These are phyloP conservation scores for Trichosanthes truncata DNA, from an alignment of 306 rosid genomes.

Conservation along the genomic window DNA sequence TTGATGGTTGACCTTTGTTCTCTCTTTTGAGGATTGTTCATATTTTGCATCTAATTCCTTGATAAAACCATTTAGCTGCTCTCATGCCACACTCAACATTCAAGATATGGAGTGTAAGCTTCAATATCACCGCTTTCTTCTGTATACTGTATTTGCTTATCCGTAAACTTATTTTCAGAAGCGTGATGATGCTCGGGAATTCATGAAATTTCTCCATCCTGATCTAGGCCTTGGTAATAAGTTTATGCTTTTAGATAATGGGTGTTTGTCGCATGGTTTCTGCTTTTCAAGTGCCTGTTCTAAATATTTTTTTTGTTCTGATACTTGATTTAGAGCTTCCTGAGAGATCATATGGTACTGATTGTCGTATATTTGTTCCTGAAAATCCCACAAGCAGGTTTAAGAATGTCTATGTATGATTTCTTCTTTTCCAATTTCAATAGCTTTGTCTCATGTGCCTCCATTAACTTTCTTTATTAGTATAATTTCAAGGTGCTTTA, in stretches of 20 bases:
- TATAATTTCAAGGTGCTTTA: conserved; percentile 1
- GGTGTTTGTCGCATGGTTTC: neutral
- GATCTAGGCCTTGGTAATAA: conserved; percentile 91
- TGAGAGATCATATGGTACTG: conserved; percentile 93
- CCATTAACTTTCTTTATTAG: neutral
- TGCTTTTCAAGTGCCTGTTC: neutral
- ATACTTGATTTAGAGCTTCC: conserved; percentile 68
- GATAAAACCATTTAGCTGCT: neutral
- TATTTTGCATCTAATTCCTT: neutral
- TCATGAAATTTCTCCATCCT: conserved; percentile 96
- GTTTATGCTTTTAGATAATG: neutral
- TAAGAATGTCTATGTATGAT: conserved; percentile 99
- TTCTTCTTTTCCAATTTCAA: conserved; percentile 34
- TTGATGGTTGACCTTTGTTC: neutral
- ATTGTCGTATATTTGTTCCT: conserved; percentile 82
- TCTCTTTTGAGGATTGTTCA: neutral
- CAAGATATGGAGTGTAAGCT: neutral
- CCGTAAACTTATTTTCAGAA: conserved; percentile 34
- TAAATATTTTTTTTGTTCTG: neutral
- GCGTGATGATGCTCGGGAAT: conserved; percentile 93
- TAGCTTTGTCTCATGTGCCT: conserved; percentile 5
- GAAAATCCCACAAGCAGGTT: conserved; percentile 91
- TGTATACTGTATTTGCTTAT: neutral
- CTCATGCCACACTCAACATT: neutral
- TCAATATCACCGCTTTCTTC: neutral